Base-by-base conservation (phyloP, 805 yeast species). In the Saturnispora gosingensis region DNA sequence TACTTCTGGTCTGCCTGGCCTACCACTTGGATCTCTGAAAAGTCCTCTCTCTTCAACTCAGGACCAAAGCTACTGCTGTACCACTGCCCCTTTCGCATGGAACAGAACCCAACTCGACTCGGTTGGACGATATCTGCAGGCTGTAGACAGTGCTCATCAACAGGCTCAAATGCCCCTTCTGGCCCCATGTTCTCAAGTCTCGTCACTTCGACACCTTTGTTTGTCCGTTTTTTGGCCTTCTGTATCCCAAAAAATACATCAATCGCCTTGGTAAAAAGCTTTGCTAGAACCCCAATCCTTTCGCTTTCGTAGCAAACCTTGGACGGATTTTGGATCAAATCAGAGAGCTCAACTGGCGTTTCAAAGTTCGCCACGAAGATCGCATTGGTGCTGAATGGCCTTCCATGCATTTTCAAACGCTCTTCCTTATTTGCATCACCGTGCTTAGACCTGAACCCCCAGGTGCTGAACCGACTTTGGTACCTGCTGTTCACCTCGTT, bases 1-100 rank as follows among this genome's bases (percentile, higher is more conserved):
- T 86, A 86, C 60, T 83, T 85, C 3, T 65, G 59, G 45, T 81
- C 87, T 3, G 85, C 66, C 61, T 87, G 95, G 4, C 75, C 70
- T 5, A 83, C 68, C 0, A 81, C 72, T 7, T 58, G 53, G 45
- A 59, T 54, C 1, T 54, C 30, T 1, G 43, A 35, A 10, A 72
- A 49, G 28, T 64, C 61, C 1, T 50, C 50, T 16, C 58, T 58
- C 3, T 55, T 27, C 11, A 54, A 16, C 20, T 45, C 22, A 18
- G 36, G 4, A 5, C 51, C 20, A 4, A 27, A 24, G 22, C 32
- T 18, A 11, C 40, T 35, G 5, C 30, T 38, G 15, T 55, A 55
- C 49, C 44, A 47, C 5, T 30, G 34, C 15, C 15, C 15, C n/a
- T 27, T 30, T 27, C 25, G 28, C 28, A 25, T 8, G 28, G 9